Base-by-base conservation (phyloP, 2,329 filamentous ascomycete genomes). In the Aspergillus glaucus region DNA sequence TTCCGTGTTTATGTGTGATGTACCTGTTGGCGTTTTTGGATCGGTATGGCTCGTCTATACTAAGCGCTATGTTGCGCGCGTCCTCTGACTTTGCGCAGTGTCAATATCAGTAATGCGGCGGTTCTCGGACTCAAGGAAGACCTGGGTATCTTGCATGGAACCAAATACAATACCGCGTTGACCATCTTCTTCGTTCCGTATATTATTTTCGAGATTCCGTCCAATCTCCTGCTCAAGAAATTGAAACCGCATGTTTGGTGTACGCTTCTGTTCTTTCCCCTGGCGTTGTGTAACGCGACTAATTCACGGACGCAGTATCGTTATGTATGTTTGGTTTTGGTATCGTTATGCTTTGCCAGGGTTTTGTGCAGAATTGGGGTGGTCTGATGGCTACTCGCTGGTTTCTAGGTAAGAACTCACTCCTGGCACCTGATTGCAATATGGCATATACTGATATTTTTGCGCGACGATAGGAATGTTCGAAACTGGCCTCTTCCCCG, bases 301-400 rank as follows among this genome's bases (percentile, higher is more conserved):
- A 21, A 45, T 47, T 44, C 9, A 22, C 22, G 22, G 8, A 44
- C 43, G 4, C 48, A 75, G 71, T 95, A 21, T 83, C 85, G 3
- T 64, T 81, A 46, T 95, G 91, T 72, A 95, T 95, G 86, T 86
- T 92, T 55, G 72, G 81, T 50, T 96, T 95, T 57, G 87, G 88
- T 8, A 72, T 94, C 19, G 79, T 85, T 41, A 88, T 86, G 17
- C 75, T 87, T 34, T 79, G 82, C 58, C 88, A 94, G 69, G 90
- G 90, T 1, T 69, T 95, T 6, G 86, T 90, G 2, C 74, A 81
- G 51, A 94, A 81, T 62, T 96, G 91, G 70, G 73, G 76, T 37
- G 88, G 89, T 1, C 74, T 96, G 14, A 77, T 95, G 44, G 78
- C 83, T 0, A 89, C 87, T 3, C 81, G 88, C 30, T 95, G 95